phyloP scores from a whole-genome alignment of 176 grass and related monocot species.

The Cenchrus fungigraminus region DNA sequence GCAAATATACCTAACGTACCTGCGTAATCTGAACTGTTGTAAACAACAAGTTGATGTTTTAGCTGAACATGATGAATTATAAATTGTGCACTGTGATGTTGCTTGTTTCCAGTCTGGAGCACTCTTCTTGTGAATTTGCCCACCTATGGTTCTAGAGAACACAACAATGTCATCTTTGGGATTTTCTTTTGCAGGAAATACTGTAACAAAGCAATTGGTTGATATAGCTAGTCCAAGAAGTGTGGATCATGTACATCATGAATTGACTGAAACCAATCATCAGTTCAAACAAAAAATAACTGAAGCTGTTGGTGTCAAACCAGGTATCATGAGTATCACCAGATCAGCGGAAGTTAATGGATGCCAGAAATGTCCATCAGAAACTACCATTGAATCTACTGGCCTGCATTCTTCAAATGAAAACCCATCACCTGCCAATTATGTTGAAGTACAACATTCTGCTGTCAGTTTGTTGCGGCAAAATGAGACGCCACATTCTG shows the following conservation, averaged over 20 bases:
- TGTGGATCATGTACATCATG: background rate
- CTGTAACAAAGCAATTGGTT: background rate
- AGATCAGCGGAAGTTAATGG: background rate
- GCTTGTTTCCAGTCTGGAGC: background rate
- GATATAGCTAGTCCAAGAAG: conserved; percentile 16
- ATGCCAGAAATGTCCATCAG: background rate
- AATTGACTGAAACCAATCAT: background rate
- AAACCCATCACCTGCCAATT: background rate
- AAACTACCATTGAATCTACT: background rate
- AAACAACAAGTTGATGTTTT: background rate
- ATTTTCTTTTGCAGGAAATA: conserved; percentile 29
- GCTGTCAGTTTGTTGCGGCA: background rate
- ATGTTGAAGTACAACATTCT: background rate
- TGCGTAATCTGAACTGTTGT: background rate
- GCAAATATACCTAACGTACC: background rate
- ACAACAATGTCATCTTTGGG: background rate
- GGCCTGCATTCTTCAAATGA: background rate
- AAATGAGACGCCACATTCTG: background rate
- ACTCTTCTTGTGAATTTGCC: background rate
- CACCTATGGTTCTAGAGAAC: conserved; percentile 15
- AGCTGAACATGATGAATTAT: background rate
- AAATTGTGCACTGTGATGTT: background rate
- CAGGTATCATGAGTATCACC: background rate
- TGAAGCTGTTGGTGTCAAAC: background rate
- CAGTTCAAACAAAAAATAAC: background rate